These are phyloP conservation scores for Elasticomyces elasticus DNA, from an alignment of 495 filamentous ascomycete species.

Conservation along the genomic window DNA sequence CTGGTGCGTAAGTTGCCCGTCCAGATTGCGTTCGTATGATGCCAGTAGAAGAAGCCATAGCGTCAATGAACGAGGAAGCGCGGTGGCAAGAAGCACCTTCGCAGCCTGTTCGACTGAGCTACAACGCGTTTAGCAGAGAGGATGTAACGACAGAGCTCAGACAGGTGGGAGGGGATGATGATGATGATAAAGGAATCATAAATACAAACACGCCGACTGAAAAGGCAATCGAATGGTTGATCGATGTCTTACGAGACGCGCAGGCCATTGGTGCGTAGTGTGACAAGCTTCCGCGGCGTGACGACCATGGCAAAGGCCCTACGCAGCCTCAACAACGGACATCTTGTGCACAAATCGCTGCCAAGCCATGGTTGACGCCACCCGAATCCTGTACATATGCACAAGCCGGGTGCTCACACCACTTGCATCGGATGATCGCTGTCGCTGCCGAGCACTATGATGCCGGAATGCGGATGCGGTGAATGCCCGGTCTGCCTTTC, in stretches of 20 bases:
- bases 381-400: too few relatives aligned
- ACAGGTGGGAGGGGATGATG: not conserved
- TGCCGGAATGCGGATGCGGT: too few relatives aligned
- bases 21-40: slow-evolving; percentile 1
- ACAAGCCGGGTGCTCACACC: too few relatives aligned
- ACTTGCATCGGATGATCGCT: too few relatives aligned
- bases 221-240: not conserved
- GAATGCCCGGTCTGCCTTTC: too few relatives aligned
- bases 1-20: slow-evolving; percentile 1
- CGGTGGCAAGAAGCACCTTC: not conserved
- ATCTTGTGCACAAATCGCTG: too few relatives aligned
- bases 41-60: not conserved
- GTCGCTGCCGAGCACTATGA: too few relatives aligned
- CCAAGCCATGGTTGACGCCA: too few relatives aligned
- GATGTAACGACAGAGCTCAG: not conserved
- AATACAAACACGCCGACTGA: not conserved
- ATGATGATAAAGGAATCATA: not conserved
- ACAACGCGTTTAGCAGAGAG: not conserved
- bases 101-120: not conserved
- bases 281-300: too few relatives aligned
- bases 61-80: not conserved
- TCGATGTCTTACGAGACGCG: not conserved
- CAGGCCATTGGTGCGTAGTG: not conserved
- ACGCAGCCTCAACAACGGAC: too few relatives aligned
- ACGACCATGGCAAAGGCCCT: too few relatives aligned